Percentiles rank a stretch among this genome's conserved stretches.
Conservation (phyloP, 2,329 filamentous ascomycete genomes). For the Alternaria sp. region DNA sequence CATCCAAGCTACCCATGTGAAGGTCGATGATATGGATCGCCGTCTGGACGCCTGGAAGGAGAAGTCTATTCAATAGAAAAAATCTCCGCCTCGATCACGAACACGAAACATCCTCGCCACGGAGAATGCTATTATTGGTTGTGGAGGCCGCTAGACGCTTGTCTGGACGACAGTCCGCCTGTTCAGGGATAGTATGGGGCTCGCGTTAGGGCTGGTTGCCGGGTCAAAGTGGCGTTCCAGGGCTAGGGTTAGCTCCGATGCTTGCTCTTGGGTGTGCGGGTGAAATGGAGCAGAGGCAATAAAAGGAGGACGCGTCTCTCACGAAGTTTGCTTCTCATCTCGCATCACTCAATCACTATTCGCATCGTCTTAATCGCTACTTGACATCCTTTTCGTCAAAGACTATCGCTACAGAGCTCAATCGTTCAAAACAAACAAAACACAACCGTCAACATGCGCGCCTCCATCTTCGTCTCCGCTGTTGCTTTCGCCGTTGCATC, state of each 20-base stretch:
- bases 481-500: constrained; percentile 40
- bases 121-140: constrained; percentile 24
- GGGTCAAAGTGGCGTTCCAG: constrained; percentile 32
- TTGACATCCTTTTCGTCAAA: constrained; percentile 19
- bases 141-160: constrained; percentile 12
- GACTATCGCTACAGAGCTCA: constrained; percentile 22
- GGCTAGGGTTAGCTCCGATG: constrained; percentile 25
- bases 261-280: constrained; percentile 18
- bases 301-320: constrained; percentile 30
- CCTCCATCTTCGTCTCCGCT: constrained; percentile 41
- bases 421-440: constrained; percentile 18
- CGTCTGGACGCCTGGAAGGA: constrained; percentile 1
- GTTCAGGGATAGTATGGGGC: constrained; percentile 11
- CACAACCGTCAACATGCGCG: constrained; percentile 39
- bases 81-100: constrained; percentile 13
- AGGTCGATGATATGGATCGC: constrained; percentile 2
- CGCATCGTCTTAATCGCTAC: constrained; percentile 12
- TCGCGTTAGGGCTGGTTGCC: constrained; percentile 28
- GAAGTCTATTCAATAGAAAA: constrained; percentile 16
- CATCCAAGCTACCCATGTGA: not conserved
- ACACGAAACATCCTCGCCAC: constrained; percentile 15
- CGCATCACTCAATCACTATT: constrained; percentile 24
- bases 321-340: constrained; percentile 3
- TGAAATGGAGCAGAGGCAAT: constrained; percentile 19
- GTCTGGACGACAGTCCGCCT: not conserved